Base-by-base conservation (phyloP, 805 yeast species). In the Maudiozyma serrabonitensis region DNA sequence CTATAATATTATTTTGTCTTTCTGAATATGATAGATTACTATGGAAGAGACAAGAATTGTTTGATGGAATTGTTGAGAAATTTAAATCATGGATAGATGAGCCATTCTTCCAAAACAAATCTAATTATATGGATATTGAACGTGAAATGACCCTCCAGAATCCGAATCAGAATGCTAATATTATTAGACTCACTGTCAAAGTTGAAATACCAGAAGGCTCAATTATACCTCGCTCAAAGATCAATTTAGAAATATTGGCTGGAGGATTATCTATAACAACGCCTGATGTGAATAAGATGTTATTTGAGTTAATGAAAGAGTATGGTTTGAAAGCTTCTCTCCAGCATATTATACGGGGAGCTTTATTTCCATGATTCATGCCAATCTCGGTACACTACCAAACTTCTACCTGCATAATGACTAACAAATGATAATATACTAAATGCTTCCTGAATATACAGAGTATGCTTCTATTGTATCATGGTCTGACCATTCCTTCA, bases 281-380 rank as follows among this genome's bases (percentile, higher is more conserved):
- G 8, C 50, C 49, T 15, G 46, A 45, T 35, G 16, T 53, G 11
- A 45, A 50, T 39, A 46, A 42, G 15, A 51, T 61, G 19, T 46
- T 56, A 23, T 25, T 40, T 18, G 54, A 55, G 15, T 50, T 62
- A 26, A 45, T 60, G 19, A 47, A 49, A 15, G 62, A 61, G 37
- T 60, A 60, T 47, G 67, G 64, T 18, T 46, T 61, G 12, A 13
- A 34, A 5, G 43, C 38, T 12, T 59, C 63, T n/a, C 28, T 60
- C 7, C 21, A 45, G 28, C 56, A 51, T n/a, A 8, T 50, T 9
- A 45, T 41, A 12, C 45, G 39, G 18, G 21, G 31, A 6, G 25
- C 25, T 3, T 5, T 47, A 13, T 47, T 47, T 16, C 35, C 40
- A n/a, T 41, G 26, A 39, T 16, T 6, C n/a, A 35, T 8, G 16